Percentiles rank a stretch among this genome's conserved stretches.
Evolutionary conservation across 2,329 filamentous ascomycete species (phyloP).

Genomic region (Bipolaris gigantea): DNA sequence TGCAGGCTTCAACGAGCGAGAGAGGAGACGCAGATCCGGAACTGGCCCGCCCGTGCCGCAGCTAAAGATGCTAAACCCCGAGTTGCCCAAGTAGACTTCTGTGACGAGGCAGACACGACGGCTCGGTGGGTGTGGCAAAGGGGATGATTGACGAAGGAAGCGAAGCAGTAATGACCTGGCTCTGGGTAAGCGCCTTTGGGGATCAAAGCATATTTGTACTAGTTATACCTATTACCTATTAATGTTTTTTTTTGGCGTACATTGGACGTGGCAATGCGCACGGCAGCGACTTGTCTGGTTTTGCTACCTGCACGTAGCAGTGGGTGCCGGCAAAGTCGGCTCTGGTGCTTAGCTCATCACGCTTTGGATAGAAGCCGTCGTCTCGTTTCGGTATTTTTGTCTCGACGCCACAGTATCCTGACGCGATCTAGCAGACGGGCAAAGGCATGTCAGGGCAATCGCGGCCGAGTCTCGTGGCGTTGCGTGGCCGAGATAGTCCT

Average conservation of each 20-base stretch:
- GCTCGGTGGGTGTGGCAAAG: background rate
- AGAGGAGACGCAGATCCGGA: conserved; percentile 63
- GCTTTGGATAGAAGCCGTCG: too few species aligned
- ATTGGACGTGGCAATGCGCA: background rate
- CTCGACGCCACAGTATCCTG: background rate
- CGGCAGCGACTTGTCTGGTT: background rate
- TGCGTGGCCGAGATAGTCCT: background rate
- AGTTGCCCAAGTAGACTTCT: conserved; percentile 24
- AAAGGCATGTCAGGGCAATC: background rate
- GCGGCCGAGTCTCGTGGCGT: conserved; percentile 2
- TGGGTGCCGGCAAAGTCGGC: background rate
- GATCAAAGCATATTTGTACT: conserved; percentile 8
- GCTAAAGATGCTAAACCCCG: conserved; percentile 23
- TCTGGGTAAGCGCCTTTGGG: conserved; percentile 1
- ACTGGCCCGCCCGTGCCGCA: conserved; percentile 57
- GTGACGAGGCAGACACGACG: background rate
- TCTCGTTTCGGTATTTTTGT: background rate
- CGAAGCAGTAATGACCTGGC: conserved; percentile 10
- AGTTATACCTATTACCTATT: conserved; percentile 5
- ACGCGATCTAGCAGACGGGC: too few species aligned
- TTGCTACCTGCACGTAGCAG: conserved; percentile 2
- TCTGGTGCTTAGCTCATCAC: background rate
- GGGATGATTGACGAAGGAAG: conserved; percentile 10
- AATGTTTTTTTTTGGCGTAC: conserved; percentile 6
- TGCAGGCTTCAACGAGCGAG: conserved; percentile 57